These are phyloP conservation scores for Dillenia suffruticosa DNA, from an alignment of 164 flowering plant genomes.

Conservation along the genomic window DNA sequence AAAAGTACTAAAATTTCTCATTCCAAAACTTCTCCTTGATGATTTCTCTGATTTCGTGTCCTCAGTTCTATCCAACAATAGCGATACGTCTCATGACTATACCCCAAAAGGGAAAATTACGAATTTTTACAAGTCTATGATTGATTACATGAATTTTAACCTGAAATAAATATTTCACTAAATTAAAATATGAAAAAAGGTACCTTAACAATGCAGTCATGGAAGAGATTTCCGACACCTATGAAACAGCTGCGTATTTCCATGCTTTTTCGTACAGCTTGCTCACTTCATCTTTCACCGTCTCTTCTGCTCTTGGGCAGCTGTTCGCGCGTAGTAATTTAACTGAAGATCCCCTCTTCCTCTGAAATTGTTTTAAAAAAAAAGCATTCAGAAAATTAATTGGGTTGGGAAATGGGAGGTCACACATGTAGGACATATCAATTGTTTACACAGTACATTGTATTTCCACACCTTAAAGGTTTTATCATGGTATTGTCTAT, in stretches of 20 bases:
- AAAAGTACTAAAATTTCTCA: constrained; percentile 80
- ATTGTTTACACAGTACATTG: no score
- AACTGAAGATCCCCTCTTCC: constrained; percentile 35
- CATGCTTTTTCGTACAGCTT: constrained; percentile 50
- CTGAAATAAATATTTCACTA: no score
- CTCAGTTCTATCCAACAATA: constrained; percentile 38
- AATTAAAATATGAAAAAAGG: neutral
- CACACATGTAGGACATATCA: no score
- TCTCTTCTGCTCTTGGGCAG: constrained; percentile 84
- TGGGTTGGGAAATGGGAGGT: no score
- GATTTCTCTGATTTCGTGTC: constrained; percentile 50
- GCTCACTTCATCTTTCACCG: constrained; percentile 61
- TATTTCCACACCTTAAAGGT: no score
- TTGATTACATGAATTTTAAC: neutral
- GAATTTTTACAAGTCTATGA: neutral
- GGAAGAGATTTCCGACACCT: constrained; percentile 84
- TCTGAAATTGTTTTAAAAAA: no score
- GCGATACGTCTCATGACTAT: constrained; percentile 88
- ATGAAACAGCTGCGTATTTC: constrained; percentile 81
- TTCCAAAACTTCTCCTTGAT: constrained; percentile 70
- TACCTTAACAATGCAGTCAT: constrained; percentile 87
- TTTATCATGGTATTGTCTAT: no score
- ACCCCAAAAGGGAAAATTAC: neutral
- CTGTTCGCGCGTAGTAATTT: constrained; percentile 53
- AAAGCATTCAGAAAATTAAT: no score